Evolutionary conservation across 164 flowering plant genomes (phyloP).

Genomic region (Sextonia rubra): DNA sequence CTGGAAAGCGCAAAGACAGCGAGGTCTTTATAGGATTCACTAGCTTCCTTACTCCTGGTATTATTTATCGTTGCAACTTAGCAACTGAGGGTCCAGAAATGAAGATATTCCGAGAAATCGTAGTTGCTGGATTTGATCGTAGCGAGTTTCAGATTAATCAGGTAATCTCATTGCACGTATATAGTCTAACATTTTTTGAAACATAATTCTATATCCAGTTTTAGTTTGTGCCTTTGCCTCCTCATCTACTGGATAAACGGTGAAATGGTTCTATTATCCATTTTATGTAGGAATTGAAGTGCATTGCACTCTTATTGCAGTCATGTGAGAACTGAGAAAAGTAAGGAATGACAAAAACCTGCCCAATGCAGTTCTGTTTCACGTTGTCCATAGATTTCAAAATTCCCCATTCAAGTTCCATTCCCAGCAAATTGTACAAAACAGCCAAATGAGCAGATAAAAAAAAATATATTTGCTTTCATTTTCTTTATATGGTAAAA

Average conservation of each 20-base stretch:
- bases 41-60: conserved; percentile 88
- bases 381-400: too few relatives aligned
- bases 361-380: too few relatives aligned
- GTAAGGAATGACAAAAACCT: too few relatives aligned
- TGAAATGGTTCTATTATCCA: too few relatives aligned
- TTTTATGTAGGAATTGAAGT: too few relatives aligned
- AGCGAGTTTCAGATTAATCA: conserved; percentile 73
- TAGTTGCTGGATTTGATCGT: conserved; percentile 82
- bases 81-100: conserved; percentile 52
- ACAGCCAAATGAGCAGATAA: too few relatives aligned
- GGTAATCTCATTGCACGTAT: conserved; percentile 35
- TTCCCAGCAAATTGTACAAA: too few relatives aligned
- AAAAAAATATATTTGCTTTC: too few relatives aligned
- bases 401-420: too few relatives aligned
- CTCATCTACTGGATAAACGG: neutral
- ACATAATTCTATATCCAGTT: neutral
- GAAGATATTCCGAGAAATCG: conserved; percentile 77
- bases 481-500: neutral
- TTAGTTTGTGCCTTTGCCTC: neutral
- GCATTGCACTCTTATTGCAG: too few relatives aligned
- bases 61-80: conserved; percentile 75
- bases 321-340: too few relatives aligned
- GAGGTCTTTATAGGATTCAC: conserved; percentile 65
- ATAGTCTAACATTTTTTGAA: neutral
- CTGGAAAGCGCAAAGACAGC: conserved; percentile 69